These are phyloP conservation scores for Lumnitzera littorea DNA, from an alignment of 345 rosid genomes.

Conservation along the genomic window DNA sequence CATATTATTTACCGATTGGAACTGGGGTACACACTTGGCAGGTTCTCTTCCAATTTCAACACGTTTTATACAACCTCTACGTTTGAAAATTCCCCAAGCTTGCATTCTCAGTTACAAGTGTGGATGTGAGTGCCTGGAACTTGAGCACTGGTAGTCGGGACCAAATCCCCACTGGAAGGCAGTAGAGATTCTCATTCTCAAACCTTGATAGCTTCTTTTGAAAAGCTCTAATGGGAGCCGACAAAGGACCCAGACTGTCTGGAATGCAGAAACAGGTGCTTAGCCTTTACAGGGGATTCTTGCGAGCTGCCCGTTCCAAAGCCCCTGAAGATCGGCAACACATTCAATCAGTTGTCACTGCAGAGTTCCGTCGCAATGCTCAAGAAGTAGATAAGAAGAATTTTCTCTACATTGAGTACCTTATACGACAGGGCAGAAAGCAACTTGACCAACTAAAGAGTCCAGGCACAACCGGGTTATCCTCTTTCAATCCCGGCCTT, in stretches of 20 bases:
- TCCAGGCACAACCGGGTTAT: slow-evolving; percentile 42
- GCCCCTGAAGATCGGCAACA: slow-evolving; percentile 41
- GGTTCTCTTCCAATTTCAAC: too few relatives aligned
- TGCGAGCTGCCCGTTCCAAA: slow-evolving; percentile 74
- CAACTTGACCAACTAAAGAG: slow-evolving; percentile 76
- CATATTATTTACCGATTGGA: too few relatives aligned
- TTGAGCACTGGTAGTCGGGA: too few relatives aligned
- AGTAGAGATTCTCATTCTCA: too few relatives aligned
- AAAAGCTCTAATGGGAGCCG: too few relatives aligned
- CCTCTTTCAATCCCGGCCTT: slow-evolving; percentile 28
- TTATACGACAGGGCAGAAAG: slow-evolving; percentile 69
- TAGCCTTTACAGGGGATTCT: slow-evolving; percentile 68
- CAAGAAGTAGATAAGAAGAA: slow-evolving; percentile 68
- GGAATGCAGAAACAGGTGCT: slow-evolving; percentile 91
- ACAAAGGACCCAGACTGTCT: slow-evolving; percentile 27
- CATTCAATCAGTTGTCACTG: slow-evolving; percentile 56
- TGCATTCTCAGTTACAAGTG: too few relatives aligned
- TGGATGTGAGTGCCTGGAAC: too few relatives aligned
- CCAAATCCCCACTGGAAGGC: too few relatives aligned
- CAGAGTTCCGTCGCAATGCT: slow-evolving; percentile 57
- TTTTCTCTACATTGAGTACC: slow-evolving; percentile 68
- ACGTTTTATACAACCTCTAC: too few relatives aligned
- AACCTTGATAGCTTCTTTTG: too few relatives aligned
- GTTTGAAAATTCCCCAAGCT: too few relatives aligned
- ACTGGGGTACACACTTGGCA: too few relatives aligned